Conservation (phyloP, 192 early-diverging fungal species). For the Coemansia sp. region DNA sequence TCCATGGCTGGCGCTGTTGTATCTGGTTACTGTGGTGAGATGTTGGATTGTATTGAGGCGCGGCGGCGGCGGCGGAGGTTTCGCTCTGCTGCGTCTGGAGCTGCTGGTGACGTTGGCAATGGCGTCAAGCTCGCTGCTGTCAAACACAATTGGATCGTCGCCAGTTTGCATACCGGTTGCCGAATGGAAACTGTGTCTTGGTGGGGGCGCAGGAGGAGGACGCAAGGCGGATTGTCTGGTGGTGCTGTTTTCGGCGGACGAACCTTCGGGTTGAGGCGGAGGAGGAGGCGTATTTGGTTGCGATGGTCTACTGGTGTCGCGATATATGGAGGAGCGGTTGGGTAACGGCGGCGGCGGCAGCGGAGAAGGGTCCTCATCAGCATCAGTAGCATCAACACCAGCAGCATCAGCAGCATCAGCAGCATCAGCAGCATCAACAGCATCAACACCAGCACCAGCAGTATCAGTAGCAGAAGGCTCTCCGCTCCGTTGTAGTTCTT, state of each 20-base stretch:
- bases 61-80: conserved; percentile 4
- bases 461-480: no score
- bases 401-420: no score
- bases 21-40: neutral
- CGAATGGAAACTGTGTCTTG: neutral
- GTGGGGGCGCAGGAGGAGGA: neutral
- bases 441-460: no score
- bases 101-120: conserved; percentile 30
- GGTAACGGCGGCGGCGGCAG: neutral
- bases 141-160: conserved; percentile 23
- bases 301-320: no score
- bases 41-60: neutral
- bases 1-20: neutral
- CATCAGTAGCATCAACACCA: no score
- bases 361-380: neutral
- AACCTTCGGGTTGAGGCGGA: neutral
- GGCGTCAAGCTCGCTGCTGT: conserved; percentile 36
- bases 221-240: no score
- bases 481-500: neutral
- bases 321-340: no score
- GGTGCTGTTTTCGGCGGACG: neutral
- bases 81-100: neutral
- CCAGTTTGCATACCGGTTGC: neutral
- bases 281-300: neutral
- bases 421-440: no score